Evolutionary conservation across 2,329 filamentous ascomycete species (phyloP), one percentile per base, ranked within the genome.

Genomic region (Aureobasidium vineae): DNA sequence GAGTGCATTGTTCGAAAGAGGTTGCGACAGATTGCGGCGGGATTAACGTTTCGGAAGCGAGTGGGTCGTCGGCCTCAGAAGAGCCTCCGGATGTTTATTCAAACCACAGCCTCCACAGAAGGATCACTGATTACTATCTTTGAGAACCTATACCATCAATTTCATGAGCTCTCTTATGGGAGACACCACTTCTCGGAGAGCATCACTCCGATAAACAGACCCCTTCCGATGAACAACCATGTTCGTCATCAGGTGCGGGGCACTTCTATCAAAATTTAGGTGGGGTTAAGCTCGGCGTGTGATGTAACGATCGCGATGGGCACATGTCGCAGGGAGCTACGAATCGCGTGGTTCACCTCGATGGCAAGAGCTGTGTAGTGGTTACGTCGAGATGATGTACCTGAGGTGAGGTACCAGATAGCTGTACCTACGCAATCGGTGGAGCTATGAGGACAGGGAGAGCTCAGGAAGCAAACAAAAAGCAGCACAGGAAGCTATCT

Each of bases 231-330:
- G 3, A 45, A 15, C 8, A 43, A 43, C 16, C 40, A 45, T 59
- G 54, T 10, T 59, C 54, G 43, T 56, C 26, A 19, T 31, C 40
- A 33, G 54, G 54, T 59, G 54, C 54, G 54, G 54, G 54, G 54
- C 54, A 59, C 23, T n/a, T 33, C 16, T 33, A 19, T 6, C 38
- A 43, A 57, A 43, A 43, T n/a, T 59, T 33, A 59, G 54, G 40
- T 45, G 54, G 54, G 54, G 54, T 36, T 33, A 43, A 45, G 33
- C 31, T 59, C 16, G 21, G 38, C 33, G 33, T 8, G 31, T 59
- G 54, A 59, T 59, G 54, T 59, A 59, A 59, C 54, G 38, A 57
- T 57, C 54, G 19, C 54, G 54, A 50, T 50, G 33, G 33, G 47
- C 47, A 50, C 47, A 57, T 57, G 54, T 57, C 54, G 38, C 38